A percentile compares a stretch with the other conserved stretches of the same genome.
phyloP scores from a whole-genome alignment of 2,329 filamentous ascomycete species.

The Aspergillus quadrilineatus region DNA sequence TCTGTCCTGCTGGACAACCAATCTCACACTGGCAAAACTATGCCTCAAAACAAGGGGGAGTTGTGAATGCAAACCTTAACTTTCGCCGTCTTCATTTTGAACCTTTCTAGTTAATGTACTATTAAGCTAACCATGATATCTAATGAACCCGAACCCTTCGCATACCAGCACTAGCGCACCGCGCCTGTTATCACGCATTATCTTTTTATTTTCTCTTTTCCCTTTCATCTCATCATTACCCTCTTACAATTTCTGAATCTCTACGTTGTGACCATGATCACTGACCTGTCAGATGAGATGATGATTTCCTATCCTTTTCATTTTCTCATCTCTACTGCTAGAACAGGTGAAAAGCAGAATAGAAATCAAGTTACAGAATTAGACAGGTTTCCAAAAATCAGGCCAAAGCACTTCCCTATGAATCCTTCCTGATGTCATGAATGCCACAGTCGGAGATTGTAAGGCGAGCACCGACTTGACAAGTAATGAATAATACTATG shows the following conservation, averaged over 20 bases:
- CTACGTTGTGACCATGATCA: constrained; percentile 11
- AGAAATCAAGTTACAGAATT: neutral
- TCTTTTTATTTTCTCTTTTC: neutral
- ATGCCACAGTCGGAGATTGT: too few relatives aligned
- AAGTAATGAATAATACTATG: neutral
- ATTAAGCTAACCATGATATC: constrained; percentile 25
- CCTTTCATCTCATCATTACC: neutral
- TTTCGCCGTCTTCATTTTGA: constrained; percentile 10
- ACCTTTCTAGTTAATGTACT: constrained; percentile 21
- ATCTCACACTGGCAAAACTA: neutral
- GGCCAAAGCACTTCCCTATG: too few relatives aligned
- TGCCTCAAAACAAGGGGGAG: neutral
- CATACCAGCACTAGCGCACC: constrained; percentile 20
- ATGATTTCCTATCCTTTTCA: neutral
- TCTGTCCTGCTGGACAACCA: neutral
- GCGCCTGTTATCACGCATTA: constrained; percentile 4
- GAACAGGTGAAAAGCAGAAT: constrained; percentile 1
- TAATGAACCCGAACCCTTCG: constrained; percentile 26
- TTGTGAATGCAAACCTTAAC: neutral
- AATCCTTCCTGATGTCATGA: too few relatives aligned
- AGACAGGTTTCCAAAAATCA: neutral
- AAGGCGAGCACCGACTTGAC: neutral
- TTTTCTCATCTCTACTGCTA: constrained; percentile 8
- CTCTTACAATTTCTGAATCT: neutral
- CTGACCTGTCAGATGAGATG: constrained; percentile 7